Evolutionary conservation across 2,329 filamentous ascomycete genomes (phyloP), one percentile per base, ranked within the genome.

Genomic region (Pseudocercospora fijiensis): DNA sequence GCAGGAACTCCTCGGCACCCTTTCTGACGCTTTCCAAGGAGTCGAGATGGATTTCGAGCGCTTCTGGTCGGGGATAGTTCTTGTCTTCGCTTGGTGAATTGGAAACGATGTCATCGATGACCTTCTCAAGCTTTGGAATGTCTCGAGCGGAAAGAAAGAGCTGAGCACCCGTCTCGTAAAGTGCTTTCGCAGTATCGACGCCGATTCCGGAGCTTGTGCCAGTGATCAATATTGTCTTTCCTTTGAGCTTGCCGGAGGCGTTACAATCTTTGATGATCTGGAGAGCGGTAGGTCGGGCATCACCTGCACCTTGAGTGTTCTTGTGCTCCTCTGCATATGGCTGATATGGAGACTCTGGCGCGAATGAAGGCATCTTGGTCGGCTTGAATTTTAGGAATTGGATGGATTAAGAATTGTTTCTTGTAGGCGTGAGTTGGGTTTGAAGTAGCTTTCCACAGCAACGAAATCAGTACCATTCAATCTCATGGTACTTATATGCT

Each of bases 131-230:
- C 62, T 61, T 64, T 58, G n/a, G 58, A 4, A 79, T 53, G 64
- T 82, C 72, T n/a, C 81, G 75, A 0, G 75, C 79, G 1, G 79
- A 79, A 6, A 75, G 70, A 66, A 76, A 82, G 47, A 81, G 65
- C 22, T 72, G 79, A 8, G 78, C 79, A 6, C 80, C 80, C 0
- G 81, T 80, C 2, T 75, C 70, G 22, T 75, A 72, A 7, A 84
- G 71, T 1, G 81, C 81, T 5, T 76, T 73, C 3, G 74, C 76
- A 0, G 79, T 81, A 64, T 81, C 77, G 28, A 77, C 65, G 3
- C 80, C 80, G 18, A 82, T 74, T 2, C 80, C 80, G 10, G 76
- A 74, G 4, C 76, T 77, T 18, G 70, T 73, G 18, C 80, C 80
- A 0, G 78, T 80, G n/a, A 81, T 71, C 4, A 82, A 65, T 8